Conservation (phyloP, 177 flowering plant species). For the Tripterygium wilfordii region DNA sequence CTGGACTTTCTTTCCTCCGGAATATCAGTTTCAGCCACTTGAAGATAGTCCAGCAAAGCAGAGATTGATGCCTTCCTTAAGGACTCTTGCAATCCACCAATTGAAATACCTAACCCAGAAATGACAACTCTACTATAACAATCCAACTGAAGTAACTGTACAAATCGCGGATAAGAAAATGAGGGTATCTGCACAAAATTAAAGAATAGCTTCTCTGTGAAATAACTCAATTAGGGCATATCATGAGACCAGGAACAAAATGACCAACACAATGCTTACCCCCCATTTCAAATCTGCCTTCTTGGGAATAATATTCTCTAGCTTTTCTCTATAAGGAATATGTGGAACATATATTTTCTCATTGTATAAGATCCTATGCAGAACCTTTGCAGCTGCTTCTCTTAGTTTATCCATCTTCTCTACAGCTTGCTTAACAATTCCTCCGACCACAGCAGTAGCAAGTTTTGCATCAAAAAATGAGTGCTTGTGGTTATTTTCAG, state of each 20-base stretch:
- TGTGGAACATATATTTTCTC: conserved; percentile 39
- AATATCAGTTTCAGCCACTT: conserved; percentile 27
- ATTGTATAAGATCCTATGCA: conserved; percentile 68
- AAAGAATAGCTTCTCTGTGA: not conserved
- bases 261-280: conserved; percentile 39
- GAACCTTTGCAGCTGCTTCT: too few species aligned
- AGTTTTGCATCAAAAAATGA: conserved; percentile 52
- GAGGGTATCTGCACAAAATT: conserved; percentile 62
- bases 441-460: conserved; percentile 61
- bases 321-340: conserved; percentile 59
- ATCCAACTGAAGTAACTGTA: too few species aligned
- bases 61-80: conserved; percentile 62
- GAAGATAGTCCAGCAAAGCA: conserved; percentile 77
- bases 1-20: conserved; percentile 24
- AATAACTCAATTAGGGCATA: not conserved
- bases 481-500: conserved; percentile 8
- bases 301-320: conserved; percentile 56
- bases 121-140: too few species aligned
- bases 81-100: too few species aligned
- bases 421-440: too few species aligned
- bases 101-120: conserved; percentile 78
- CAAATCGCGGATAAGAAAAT: too few species aligned
- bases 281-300: conserved; percentile 58
- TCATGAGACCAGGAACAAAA: not conserved
- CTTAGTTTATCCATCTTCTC: too few species aligned